These are phyloP conservation scores for Quercus suber DNA, from an alignment of 306 rosid genomes.

Conservation along the genomic window DNA sequence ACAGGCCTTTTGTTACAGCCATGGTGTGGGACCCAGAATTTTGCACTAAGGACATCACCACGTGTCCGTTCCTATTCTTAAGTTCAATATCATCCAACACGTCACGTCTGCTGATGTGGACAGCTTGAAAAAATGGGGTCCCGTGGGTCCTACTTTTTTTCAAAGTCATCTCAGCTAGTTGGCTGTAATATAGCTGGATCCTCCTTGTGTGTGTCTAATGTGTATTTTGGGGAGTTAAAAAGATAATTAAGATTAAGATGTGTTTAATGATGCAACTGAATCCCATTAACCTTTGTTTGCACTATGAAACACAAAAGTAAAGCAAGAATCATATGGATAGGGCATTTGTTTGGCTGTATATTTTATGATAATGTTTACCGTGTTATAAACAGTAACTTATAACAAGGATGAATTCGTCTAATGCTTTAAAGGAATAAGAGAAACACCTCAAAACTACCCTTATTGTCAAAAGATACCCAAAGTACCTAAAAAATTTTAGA, in stretches of 20 bases:
- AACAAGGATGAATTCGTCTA: too few species aligned
- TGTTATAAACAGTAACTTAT: too few species aligned
- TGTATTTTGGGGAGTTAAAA: not conserved
- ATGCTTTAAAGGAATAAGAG: too few species aligned
- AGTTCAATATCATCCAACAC: constrained; percentile 16
- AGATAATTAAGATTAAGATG: not conserved
- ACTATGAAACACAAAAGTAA: too few species aligned
- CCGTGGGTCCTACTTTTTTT: not conserved
- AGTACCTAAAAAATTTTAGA: too few species aligned
- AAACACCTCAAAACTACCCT: too few species aligned
- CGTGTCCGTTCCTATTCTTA: constrained; percentile 27
- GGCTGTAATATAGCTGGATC: constrained; percentile 22
- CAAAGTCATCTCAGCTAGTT: not conserved
- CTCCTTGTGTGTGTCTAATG: not conserved
- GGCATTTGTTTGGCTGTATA: too few species aligned
- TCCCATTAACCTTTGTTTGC: not conserved
- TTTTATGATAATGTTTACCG: too few species aligned
- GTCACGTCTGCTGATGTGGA: constrained; percentile 40
- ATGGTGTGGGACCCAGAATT: constrained; percentile 3
- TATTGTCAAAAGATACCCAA: too few species aligned
- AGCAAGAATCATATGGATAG: too few species aligned
- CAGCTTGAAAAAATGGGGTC: not conserved
- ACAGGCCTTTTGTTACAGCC: not conserved
- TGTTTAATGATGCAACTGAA: not conserved
- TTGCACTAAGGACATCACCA: constrained; percentile 18